A percentile compares a stretch with the other conserved stretches of the same genome.
Evolutionary conservation across 768 basidiomycete species (phyloP).

Genomic region (Strobilomyces dryophilus): DNA sequence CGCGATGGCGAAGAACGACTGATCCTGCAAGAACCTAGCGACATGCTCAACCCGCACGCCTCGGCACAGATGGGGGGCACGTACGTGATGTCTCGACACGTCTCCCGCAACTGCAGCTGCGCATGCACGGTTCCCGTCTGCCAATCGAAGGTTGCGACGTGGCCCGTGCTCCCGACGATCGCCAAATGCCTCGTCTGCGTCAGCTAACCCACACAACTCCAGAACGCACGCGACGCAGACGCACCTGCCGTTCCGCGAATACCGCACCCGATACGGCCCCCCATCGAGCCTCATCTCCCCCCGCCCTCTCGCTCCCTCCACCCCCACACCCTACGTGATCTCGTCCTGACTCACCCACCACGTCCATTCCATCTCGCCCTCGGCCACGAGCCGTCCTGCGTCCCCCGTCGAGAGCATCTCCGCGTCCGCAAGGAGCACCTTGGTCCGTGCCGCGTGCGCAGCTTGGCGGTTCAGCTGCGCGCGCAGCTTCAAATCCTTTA

Average conservation of each 20-base stretch:
- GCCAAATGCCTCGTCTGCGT: conserved; percentile 67
- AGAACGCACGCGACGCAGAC: conserved; percentile 12
- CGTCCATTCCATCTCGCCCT: conserved; percentile 80
- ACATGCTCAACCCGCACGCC: background rate
- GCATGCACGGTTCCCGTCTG: conserved; percentile 79
- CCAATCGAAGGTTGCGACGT: conserved; percentile 94
- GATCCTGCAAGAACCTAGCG: conserved; percentile 83
- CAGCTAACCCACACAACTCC: background rate
- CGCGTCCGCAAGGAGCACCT: conserved; percentile 62
- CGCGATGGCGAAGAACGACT: conserved; percentile 90
- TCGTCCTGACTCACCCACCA: conserved; percentile 87
- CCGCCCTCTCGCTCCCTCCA: conserved; percentile 72
- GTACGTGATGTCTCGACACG: conserved; percentile 88
- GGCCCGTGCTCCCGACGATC: conserved; percentile 76
- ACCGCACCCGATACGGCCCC: conserved; percentile 80
- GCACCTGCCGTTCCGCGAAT: conserved; percentile 88
- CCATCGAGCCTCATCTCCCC: conserved; percentile 80
- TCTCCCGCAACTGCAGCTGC: conserved; percentile 87
- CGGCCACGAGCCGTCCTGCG: conserved; percentile 68
- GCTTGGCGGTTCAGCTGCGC: conserved; percentile 61
- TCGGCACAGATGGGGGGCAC: conserved; percentile 29
- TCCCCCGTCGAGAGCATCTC: conserved; percentile 69
- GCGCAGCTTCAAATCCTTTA: conserved; percentile 75
- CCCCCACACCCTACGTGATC: conserved; percentile 58
- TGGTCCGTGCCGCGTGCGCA: conserved; percentile 56